These are phyloP conservation scores for Lycium barbarum DNA, from an alignment of 257 asterid species.

Conservation along the genomic window DNA sequence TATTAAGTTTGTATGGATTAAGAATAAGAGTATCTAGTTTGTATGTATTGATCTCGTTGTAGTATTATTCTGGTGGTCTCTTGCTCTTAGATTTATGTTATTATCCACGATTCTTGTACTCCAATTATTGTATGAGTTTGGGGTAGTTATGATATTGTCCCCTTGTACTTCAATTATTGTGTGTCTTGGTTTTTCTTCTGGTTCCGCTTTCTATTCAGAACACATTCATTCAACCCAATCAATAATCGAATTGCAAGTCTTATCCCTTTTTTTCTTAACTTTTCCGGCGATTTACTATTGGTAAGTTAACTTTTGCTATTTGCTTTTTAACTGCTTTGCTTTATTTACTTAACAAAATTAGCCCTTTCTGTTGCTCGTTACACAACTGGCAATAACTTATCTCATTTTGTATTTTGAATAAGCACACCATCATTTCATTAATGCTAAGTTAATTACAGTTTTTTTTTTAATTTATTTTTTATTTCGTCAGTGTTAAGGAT, in stretches of 20 bases:
- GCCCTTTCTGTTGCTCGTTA: background rate
- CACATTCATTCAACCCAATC: constrained; percentile 19
- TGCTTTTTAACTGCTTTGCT: background rate
- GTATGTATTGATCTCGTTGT: no score
- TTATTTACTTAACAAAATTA: background rate
- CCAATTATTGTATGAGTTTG: no score
- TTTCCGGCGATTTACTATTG: constrained; percentile 23
- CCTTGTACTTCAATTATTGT: no score
- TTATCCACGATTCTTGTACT: no score
- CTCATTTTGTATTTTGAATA: background rate
- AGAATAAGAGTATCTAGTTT: background rate
- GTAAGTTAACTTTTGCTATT: background rate
- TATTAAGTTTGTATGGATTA: background rate
- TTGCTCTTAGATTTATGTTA: no score
- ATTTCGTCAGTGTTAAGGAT: background rate
- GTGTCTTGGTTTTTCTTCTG: constrained; percentile 1
- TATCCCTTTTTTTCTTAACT: background rate
- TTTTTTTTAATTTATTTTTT: background rate
- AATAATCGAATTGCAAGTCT: background rate
- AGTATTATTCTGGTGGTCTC: no score
- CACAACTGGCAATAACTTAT: background rate
- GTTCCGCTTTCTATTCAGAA: background rate
- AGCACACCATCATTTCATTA: background rate
- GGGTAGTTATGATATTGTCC: no score
- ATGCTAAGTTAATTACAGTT: background rate